Conservation (phyloP, 2,329 filamentous ascomycete genomes). For the Magnaporthiopsis rhizophila region DNA sequence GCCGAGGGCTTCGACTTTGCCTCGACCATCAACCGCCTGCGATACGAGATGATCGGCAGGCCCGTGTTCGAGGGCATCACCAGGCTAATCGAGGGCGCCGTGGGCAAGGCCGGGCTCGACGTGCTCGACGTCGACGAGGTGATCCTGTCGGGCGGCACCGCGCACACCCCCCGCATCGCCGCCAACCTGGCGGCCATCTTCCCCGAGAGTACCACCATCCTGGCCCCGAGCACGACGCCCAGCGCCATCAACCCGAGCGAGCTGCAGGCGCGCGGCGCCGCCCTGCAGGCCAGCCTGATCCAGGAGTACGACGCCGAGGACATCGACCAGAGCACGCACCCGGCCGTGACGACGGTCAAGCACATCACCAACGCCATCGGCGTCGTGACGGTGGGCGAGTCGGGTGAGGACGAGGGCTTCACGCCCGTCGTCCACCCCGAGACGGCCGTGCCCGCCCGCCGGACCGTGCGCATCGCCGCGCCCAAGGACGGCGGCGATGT, state of each 20-base stretch:
- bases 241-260: constrained; percentile 89
- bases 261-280: constrained; percentile 79
- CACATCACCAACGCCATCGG: constrained; percentile 86
- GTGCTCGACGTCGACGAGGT: constrained; percentile 91
- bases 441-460: constrained; percentile 82
- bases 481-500: constrained; percentile 81
- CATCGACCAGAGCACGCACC: constrained; percentile 92
- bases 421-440: constrained; percentile 74
- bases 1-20: constrained; percentile 85
- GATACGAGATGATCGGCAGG: constrained; percentile 81
- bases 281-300: constrained; percentile 90
- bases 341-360: constrained; percentile 87
- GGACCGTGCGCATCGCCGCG: constrained; percentile 69
- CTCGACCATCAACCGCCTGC: constrained; percentile 82
- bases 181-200: constrained; percentile 72
- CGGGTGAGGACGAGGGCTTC: constrained; percentile 59
- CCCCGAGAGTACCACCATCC: constrained; percentile 67
- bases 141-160: constrained; percentile 83
- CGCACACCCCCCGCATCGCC: constrained; percentile 90
- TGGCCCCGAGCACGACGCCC: constrained; percentile 72
- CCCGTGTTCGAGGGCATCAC: constrained; percentile 87
- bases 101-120: constrained; percentile 89
- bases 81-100: constrained; percentile 70
- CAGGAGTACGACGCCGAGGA: constrained; percentile 90
- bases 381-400: constrained; percentile 58